These are phyloP conservation scores for Triticum dicoccoides DNA, from an alignment of 176 grass and related monocot genomes.

Conservation along the genomic window DNA sequence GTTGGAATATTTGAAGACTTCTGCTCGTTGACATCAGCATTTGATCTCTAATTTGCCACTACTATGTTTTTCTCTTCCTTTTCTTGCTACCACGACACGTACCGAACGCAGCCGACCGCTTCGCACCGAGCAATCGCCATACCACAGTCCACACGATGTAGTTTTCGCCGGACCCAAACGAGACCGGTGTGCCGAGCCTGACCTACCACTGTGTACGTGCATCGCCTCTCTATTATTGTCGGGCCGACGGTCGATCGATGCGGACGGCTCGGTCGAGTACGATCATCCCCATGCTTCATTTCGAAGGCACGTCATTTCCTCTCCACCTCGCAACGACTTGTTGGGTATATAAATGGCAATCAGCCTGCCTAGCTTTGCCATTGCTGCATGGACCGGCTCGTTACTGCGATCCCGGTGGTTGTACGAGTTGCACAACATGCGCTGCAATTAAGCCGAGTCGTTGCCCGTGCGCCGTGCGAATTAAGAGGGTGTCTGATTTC, in stretches of 20 bases:
- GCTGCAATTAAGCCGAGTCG: constrained; percentile 16
- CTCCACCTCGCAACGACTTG: constrained; percentile 2
- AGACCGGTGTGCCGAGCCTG: background rate
- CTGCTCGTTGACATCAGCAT: background rate
- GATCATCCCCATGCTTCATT: constrained; percentile 5
- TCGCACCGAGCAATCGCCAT: background rate
- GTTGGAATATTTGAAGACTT: background rate
- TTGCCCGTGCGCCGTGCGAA: background rate
- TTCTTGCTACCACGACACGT: no score
- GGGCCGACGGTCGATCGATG: background rate
- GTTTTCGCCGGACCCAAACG: background rate
- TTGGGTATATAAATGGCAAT: background rate
- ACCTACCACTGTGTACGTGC: background rate
- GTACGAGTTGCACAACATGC: background rate
- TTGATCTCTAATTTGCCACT: background rate
- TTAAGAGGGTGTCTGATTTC: background rate
- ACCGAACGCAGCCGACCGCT: background rate
- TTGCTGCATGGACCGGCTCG: background rate
- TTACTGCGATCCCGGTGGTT: background rate
- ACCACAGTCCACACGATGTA: background rate
- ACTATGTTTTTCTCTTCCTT: no score
- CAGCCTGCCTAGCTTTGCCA: background rate
- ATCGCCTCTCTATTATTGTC: background rate
- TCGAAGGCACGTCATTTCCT: constrained; percentile 18
- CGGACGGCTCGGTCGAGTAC: background rate